A percentile compares a stretch with the other conserved stretches of the same genome.
Conservation (phyloP, 2,329 filamentous ascomycete species). For the Chaetomiaceae sp. region DNA sequence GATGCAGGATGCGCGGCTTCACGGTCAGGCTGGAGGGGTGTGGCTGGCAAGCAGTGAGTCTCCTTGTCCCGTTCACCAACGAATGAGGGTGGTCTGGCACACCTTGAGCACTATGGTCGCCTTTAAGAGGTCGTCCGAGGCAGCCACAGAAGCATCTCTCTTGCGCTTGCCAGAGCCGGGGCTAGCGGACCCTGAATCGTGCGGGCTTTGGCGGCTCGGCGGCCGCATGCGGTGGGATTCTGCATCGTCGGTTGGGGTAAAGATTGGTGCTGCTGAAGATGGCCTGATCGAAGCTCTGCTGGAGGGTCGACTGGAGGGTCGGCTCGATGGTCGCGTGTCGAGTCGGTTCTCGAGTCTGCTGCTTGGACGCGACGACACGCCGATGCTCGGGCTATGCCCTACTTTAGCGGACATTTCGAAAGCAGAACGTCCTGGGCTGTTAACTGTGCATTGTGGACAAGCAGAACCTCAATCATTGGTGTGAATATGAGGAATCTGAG, state of each 20-base stretch:
- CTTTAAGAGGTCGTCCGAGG: slow-evolving; percentile 47
- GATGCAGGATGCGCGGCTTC: slow-evolving; percentile 53
- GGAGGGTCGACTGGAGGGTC: slow-evolving; percentile 14
- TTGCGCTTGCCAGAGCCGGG: slow-evolving; percentile 35
- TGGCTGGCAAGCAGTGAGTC: slow-evolving; percentile 40
- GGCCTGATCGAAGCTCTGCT: slow-evolving; percentile 15
- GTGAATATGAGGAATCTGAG: too few species aligned
- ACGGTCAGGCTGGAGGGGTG: slow-evolving; percentile 50
- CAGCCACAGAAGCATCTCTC: slow-evolving; percentile 35
- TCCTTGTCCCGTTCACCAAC: not conserved
- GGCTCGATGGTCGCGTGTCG: slow-evolving; percentile 5
- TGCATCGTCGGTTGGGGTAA: slow-evolving; percentile 38
- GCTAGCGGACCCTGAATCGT: slow-evolving; percentile 24
- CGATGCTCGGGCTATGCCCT: slow-evolving; percentile 38
- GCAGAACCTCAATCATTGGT: not conserved
- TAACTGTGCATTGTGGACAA: slow-evolving; percentile 22
- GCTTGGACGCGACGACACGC: slow-evolving; percentile 40
- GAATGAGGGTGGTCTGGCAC: slow-evolving; percentile 14
- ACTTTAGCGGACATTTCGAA: slow-evolving; percentile 32
- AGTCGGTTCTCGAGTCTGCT: slow-evolving; percentile 21
- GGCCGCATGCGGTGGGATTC: slow-evolving; percentile 7
- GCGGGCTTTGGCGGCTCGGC: slow-evolving; percentile 6
- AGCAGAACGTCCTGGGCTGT: slow-evolving; percentile 26
- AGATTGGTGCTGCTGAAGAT: slow-evolving; percentile 32
- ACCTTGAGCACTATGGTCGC: slow-evolving; percentile 52